Percentiles rank a stretch among this genome's conserved stretches.
phyloP scores from a whole-genome alignment of 2,329 filamentous ascomycete genomes.

The Pseudocercospora eumusae region DNA sequence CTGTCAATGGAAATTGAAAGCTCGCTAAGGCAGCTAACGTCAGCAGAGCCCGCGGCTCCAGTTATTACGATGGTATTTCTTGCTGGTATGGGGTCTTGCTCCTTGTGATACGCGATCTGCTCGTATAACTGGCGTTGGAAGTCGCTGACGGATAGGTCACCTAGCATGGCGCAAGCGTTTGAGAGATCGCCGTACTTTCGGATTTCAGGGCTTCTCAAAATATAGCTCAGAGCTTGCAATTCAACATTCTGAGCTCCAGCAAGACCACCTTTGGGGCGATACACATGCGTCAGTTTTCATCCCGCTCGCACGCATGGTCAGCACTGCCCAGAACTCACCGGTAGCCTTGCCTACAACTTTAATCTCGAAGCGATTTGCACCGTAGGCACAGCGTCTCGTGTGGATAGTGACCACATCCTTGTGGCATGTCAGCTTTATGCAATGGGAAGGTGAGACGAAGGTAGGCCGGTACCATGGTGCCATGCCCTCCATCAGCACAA shows the following conservation, averaged over 20 bases:
- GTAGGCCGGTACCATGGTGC: not conserved
- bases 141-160: not conserved
- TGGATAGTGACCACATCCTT: not conserved
- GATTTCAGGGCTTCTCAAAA: not conserved
- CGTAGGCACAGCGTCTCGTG: not conserved
- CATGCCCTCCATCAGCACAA: slow-evolving; percentile 3
- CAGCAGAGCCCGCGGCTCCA: not conserved
- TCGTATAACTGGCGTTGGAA: not conserved
- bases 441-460: not conserved
- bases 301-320: not conserved
- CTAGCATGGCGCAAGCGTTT: not conserved
- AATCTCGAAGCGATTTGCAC: not conserved
- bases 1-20: not conserved
- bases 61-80: not conserved
- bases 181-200: not conserved
- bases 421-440: not conserved
- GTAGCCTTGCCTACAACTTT: not conserved
- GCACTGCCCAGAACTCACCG: not conserved
- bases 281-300: not conserved
- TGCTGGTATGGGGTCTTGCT: not conserved
- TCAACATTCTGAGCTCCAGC: slow-evolving; percentile 3
- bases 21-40: not conserved
- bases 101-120: not conserved
- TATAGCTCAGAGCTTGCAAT: not conserved
- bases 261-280: not conserved